phyloP scores from a whole-genome alignment of 805 yeast species.

The Scheffersomyces spartinae region DNA sequence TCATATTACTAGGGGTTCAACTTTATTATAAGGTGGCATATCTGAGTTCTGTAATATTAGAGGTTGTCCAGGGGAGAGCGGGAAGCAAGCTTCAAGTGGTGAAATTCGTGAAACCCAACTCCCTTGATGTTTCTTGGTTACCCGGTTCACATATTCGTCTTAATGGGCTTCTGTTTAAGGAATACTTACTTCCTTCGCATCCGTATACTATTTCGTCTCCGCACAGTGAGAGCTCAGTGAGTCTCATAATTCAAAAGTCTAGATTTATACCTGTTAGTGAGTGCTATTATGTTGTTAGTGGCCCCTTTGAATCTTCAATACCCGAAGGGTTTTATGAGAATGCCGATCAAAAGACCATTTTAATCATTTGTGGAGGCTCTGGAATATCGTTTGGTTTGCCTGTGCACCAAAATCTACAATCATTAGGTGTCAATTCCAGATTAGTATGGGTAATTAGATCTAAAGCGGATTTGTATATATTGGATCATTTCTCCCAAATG shows the following conservation, averaged over 20 bases:
- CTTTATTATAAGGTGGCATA: too few species aligned
- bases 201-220: constrained; percentile 52
- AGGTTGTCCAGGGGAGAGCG: constrained; percentile 6
- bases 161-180: constrained; percentile 3
- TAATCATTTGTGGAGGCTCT: constrained; percentile 60
- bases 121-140: constrained; percentile 10
- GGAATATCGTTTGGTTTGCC: constrained; percentile 60
- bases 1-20: constrained; percentile 23
- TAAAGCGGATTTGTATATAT: constrained; percentile 34
- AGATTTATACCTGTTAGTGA: constrained; percentile 20
- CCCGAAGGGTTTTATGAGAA: constrained; percentile 5
- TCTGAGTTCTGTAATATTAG: constrained; percentile 15
- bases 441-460: constrained; percentile 46
- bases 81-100: constrained; percentile 6
- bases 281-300: constrained; percentile 27
- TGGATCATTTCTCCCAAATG: constrained; percentile 23
- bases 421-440: constrained; percentile 12
- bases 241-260: constrained; percentile 36
- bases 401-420: constrained; percentile 14
- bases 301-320: constrained; percentile 6
- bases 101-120: constrained; percentile 9
- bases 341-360: constrained; percentile 37
- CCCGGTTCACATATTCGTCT: constrained; percentile 2
- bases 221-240: constrained; percentile 25
- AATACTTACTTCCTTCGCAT: constrained; percentile 46